Evolutionary conservation across 2,329 filamentous ascomycete species (phyloP).

Genomic region (Fusarium sacchari): DNA sequence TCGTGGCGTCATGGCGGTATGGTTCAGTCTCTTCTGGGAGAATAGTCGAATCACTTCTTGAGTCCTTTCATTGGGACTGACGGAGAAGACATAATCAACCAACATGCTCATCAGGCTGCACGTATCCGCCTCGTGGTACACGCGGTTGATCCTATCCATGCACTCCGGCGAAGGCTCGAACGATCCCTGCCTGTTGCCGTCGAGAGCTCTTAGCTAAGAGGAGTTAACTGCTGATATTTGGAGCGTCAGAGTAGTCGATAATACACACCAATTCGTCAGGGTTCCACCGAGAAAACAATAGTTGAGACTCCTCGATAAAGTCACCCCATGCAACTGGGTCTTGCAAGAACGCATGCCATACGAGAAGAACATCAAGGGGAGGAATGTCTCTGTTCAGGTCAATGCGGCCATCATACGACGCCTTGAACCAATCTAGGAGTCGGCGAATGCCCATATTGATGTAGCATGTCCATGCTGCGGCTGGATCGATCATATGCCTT

Average conservation of each 20-base stretch:
- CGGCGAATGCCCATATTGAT: slow-evolving; percentile 27
- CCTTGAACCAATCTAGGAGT: slow-evolving; percentile 18
- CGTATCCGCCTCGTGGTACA: slow-evolving; percentile 5
- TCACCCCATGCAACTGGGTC: not conserved
- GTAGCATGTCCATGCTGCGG: slow-evolving; percentile 30
- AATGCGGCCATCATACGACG: not conserved
- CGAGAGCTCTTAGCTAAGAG: slow-evolving; percentile 4
- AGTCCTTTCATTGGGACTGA: not conserved
- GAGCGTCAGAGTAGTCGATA: not conserved
- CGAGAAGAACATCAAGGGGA: slow-evolving; percentile 23
- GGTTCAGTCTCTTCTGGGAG: not conserved
- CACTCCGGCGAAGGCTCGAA: slow-evolving; percentile 10
- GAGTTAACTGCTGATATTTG: not conserved
- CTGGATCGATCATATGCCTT: not conserved
- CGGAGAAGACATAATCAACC: slow-evolving; percentile 3
- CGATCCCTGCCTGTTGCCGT: not conserved
- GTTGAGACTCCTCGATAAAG: not conserved
- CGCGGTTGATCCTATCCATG: not conserved
- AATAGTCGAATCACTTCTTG: not conserved
- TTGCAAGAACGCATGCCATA: slow-evolving; percentile 28
- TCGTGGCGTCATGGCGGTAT: not conserved
- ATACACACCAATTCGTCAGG: slow-evolving; percentile 13
- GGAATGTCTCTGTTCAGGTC: slow-evolving; percentile 4
- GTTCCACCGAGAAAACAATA: slow-evolving; percentile 18
- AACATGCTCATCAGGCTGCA: slow-evolving; percentile 4